These are phyloP conservation scores for Fulvia fulva DNA, from an alignment of 2,329 filamentous ascomycete species.

Conservation along the genomic window DNA sequence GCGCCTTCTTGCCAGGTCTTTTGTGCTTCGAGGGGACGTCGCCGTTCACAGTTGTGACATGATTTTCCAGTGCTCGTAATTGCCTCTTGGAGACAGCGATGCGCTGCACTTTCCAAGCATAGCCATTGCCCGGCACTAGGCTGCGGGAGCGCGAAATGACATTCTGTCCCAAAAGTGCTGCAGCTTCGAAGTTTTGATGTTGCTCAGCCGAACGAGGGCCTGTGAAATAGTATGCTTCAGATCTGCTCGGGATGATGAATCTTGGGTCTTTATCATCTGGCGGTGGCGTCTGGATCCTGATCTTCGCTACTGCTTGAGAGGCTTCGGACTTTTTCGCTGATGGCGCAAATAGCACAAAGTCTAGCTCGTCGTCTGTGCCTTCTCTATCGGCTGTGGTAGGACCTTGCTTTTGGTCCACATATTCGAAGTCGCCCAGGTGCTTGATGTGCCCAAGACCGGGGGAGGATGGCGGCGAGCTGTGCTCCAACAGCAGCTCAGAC, in stretches of 20 bases:
- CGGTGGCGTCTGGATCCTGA: conserved; percentile 21
- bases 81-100: conserved; percentile 17
- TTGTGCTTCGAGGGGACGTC: conserved; percentile 21
- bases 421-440: conserved; percentile 15
- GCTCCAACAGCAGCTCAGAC: conserved; percentile 17
- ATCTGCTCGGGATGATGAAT: conserved; percentile 13
- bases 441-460: conserved; percentile 8
- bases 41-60: conserved; percentile 4
- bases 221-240: conserved; percentile 22
- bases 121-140: conserved; percentile 18
- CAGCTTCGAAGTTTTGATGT: conserved; percentile 9
- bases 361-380: conserved; percentile 13
- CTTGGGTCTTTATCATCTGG: conserved; percentile 12
- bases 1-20: conserved; percentile 31
- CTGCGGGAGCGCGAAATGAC: conserved; percentile 9
- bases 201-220: background rate
- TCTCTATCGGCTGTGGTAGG: background rate
- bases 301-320: conserved; percentile 13
- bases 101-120: conserved; percentile 22
- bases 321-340: background rate
- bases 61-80: conserved; percentile 7
- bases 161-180: conserved; percentile 19
- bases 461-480: conserved; percentile 10
- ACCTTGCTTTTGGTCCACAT: conserved; percentile 8
- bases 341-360: conserved; percentile 22